These are phyloP conservation scores for Coccinonectria pachysandricola DNA, from an alignment of 2,329 filamentous ascomycete species.

Conservation along the genomic window DNA sequence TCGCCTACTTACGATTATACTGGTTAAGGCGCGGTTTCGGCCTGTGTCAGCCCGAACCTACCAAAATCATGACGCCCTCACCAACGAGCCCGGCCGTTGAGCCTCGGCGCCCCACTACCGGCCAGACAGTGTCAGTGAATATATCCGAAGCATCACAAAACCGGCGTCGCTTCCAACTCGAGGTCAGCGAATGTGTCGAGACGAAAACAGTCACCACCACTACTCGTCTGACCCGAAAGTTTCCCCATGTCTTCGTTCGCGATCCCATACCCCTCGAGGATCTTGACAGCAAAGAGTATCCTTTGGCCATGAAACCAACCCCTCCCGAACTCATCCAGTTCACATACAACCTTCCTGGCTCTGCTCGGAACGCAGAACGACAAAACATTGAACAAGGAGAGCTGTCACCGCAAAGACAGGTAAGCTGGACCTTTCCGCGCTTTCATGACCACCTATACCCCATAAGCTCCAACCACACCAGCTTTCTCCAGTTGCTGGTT, in stretches of 20 bases:
- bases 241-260: slow-evolving; percentile 73
- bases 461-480: too few species aligned
- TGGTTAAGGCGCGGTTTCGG: too few species aligned
- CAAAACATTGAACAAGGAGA: slow-evolving; percentile 11
- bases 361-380: slow-evolving; percentile 19
- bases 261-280: slow-evolving; percentile 59
- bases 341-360: slow-evolving; percentile 51
- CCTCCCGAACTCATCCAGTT: slow-evolving; percentile 70
- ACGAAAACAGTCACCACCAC: slow-evolving; percentile 77
- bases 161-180: slow-evolving; percentile 39
- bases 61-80: slow-evolving; percentile 27
- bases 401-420: slow-evolving; percentile 8
- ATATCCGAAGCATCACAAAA: slow-evolving; percentile 31
- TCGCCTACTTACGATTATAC: too few species aligned
- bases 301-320: slow-evolving; percentile 72
- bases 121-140: slow-evolving; percentile 36
- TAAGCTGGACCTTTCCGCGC: slow-evolving; percentile 8
- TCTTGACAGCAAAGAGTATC: slow-evolving; percentile 83
- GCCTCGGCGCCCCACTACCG: slow-evolving; percentile 23
- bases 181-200: slow-evolving; percentile 55
- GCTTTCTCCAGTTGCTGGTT: too few species aligned
- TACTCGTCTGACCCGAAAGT: slow-evolving; percentile 75
- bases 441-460: too few species aligned
- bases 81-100: slow-evolving; percentile 29
- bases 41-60: slow-evolving; percentile 6